Evolutionary conservation across 2,329 filamentous ascomycete genomes (phyloP).

Genomic region (Epichloe amarillans): DNA sequence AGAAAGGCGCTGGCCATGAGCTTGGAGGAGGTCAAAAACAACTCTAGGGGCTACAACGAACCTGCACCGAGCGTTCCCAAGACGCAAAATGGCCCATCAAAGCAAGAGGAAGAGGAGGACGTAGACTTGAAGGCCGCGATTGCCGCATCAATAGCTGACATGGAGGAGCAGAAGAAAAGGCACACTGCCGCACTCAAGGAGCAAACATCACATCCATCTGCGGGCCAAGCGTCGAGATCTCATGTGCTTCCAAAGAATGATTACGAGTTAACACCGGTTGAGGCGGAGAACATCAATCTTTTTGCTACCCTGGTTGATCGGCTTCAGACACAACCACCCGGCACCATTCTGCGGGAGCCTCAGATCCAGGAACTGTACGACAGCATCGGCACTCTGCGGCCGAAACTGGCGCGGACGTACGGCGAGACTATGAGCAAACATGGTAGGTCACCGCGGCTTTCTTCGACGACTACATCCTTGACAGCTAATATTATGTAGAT

Average conservation of each 20-base stretch:
- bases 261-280: conserved; percentile 84
- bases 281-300: conserved; percentile 94
- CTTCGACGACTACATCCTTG: background rate
- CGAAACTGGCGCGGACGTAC: conserved; percentile 88
- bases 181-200: conserved; percentile 75
- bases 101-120: conserved; percentile 69
- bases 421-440: conserved; percentile 99
- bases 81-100: conserved; percentile 16
- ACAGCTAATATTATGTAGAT: conserved; percentile 36
- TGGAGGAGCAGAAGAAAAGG: conserved; percentile 94
- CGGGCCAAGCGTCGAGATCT: conserved; percentile 26
- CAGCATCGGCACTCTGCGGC: conserved; percentile 82
- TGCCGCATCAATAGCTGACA: conserved; percentile 84
- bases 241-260: conserved; percentile 68
- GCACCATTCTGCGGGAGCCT: conserved; percentile 89
- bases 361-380: conserved; percentile 98
- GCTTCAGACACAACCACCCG: conserved; percentile 85
- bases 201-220: conserved; percentile 42
- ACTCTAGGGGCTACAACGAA: conserved; percentile 59
- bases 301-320: conserved; percentile 91
- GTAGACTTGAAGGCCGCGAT: conserved; percentile 90
- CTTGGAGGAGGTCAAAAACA: conserved; percentile 75
- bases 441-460: conserved; percentile 40
- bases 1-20: conserved; percentile 95
- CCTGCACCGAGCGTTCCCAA: conserved; percentile 29